Percentiles rank a stretch among this genome's conserved stretches.
phyloP scores from a whole-genome alignment of 441 rosid genomes.

The Capsella rubella region DNA sequence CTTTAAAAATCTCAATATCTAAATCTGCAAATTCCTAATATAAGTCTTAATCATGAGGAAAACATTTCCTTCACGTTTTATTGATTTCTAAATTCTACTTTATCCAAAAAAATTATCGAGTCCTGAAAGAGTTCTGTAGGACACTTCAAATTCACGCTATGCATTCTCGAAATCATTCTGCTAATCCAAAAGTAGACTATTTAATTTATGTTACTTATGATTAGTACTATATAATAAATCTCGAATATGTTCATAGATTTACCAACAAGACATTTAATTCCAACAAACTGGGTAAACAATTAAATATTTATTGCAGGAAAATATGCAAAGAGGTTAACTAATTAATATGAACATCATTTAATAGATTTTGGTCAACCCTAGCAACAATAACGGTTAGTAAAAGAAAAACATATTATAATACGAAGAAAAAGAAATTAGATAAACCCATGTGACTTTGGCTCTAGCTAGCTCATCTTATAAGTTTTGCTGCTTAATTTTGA shows the following conservation, averaged over 20 bases:
- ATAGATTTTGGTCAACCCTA: slow-evolving; percentile 34
- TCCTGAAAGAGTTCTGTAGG: not conserved
- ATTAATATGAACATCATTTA: slow-evolving; percentile 16
- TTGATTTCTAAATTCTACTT: not conserved
- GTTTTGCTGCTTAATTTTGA: slow-evolving; percentile 40
- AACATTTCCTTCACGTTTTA: not conserved
- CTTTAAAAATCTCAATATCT: not conserved
- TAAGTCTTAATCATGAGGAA: not conserved
- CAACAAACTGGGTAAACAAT: slow-evolving; percentile 27
- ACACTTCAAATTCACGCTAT: not conserved
- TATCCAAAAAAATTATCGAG: not conserved
- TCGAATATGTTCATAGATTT: slow-evolving; percentile 1
- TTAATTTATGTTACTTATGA: not conserved
- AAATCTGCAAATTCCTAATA: not conserved
- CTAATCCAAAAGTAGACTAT: not conserved
- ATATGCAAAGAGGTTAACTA: slow-evolving; percentile 16
- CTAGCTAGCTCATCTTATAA: slow-evolving; percentile 21
- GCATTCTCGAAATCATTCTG: not conserved
- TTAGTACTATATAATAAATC: not conserved
- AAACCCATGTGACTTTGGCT: slow-evolving; percentile 38
- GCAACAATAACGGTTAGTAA: slow-evolving; percentile 26
- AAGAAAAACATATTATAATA: not conserved
- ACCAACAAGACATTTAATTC: slow-evolving; percentile 16
- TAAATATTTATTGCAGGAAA: slow-evolving; percentile 8
- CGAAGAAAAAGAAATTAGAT: not conserved